These are phyloP conservation scores for Skeletonema menzelii DNA, from an alignment of 108 stramenopile species.

Conservation along the genomic window DNA sequence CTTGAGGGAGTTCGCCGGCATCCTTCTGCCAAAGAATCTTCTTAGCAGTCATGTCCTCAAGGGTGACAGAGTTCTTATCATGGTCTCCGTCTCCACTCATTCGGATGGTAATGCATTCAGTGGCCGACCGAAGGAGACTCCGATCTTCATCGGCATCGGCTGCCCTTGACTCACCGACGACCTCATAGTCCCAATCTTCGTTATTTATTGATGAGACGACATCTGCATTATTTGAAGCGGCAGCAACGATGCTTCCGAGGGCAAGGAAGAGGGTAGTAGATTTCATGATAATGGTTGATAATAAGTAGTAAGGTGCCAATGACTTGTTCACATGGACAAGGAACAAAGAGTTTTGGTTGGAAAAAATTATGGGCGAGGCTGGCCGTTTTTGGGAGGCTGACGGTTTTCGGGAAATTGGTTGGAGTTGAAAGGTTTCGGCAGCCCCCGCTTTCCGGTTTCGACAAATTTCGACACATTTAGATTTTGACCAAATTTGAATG, in stretches of 20 bases:
- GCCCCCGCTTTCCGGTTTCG: too few species aligned
- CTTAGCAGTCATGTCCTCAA: not conserved
- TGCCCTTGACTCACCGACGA: not conserved
- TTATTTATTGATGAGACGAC: not conserved
- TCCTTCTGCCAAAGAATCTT: not conserved
- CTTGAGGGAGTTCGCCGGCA: not conserved
- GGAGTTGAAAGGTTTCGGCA: too few species aligned
- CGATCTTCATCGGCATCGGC: not conserved
- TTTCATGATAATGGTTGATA: not conserved
- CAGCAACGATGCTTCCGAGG: not conserved
- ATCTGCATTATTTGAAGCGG: not conserved
- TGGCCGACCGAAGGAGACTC: not conserved
- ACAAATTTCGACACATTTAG: not conserved
- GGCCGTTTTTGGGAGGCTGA: too few species aligned
- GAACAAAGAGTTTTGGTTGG: too few species aligned
- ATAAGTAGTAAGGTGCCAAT: too few species aligned
- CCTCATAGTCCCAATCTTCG: not conserved
- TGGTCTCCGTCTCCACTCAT: not conserved
- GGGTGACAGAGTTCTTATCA: not conserved
- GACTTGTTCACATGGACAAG: too few species aligned
- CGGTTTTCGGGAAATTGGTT: not conserved
- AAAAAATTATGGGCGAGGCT: not conserved
- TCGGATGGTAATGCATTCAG: not conserved
- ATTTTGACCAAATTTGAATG: not conserved
- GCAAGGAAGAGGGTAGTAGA: not conserved